A percentile compares a stretch with the other conserved stretches of the same genome.
These are phyloP conservation scores for Hypoxylon sp. DNA, from an alignment of 2,329 filamentous ascomycete species.

Conservation along the genomic window DNA sequence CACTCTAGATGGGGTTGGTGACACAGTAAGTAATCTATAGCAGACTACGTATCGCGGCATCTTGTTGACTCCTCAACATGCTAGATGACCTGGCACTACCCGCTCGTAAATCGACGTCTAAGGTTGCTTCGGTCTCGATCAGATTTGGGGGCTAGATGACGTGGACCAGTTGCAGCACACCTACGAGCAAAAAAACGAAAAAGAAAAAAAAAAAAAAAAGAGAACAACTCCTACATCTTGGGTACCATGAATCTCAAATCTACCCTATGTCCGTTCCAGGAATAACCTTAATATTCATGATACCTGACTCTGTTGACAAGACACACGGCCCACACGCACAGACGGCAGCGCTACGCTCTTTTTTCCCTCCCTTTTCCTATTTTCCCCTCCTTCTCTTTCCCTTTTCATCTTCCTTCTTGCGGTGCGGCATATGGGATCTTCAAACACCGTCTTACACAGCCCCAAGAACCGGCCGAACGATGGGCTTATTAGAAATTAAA, in stretches of 20 bases:
- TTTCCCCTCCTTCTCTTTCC: not conserved
- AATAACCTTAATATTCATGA: slow-evolving; percentile 7
- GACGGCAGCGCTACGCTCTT: not conserved
- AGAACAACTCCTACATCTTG: slow-evolving; percentile 15
- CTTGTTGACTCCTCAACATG: not conserved
- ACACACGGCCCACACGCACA: slow-evolving; percentile 10
- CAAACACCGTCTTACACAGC: slow-evolving; percentile 32
- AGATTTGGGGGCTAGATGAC: slow-evolving; percentile 33
- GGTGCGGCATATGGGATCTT: slow-evolving; percentile 22
- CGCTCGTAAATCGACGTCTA: slow-evolving; percentile 32
- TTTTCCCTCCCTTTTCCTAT: not conserved
- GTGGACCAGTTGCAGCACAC: slow-evolving; percentile 31
- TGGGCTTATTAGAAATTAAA: slow-evolving; percentile 23
- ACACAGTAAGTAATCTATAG: slow-evolving; percentile 5
- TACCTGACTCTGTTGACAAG: slow-evolving; percentile 3
- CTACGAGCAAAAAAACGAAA: no score
- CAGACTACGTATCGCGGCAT: not conserved
- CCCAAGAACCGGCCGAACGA: slow-evolving; percentile 1
- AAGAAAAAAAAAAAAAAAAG: no score
- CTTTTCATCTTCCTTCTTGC: not conserved
- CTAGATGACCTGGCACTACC: not conserved
- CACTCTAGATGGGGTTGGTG: slow-evolving; percentile 5
- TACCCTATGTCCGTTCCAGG: slow-evolving; percentile 2
- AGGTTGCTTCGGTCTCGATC: slow-evolving; percentile 15
- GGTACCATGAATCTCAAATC: slow-evolving; percentile 7